phyloP scores from a whole-genome alignment of 148 eudicot genomes.

The Silene uniflora region DNA sequence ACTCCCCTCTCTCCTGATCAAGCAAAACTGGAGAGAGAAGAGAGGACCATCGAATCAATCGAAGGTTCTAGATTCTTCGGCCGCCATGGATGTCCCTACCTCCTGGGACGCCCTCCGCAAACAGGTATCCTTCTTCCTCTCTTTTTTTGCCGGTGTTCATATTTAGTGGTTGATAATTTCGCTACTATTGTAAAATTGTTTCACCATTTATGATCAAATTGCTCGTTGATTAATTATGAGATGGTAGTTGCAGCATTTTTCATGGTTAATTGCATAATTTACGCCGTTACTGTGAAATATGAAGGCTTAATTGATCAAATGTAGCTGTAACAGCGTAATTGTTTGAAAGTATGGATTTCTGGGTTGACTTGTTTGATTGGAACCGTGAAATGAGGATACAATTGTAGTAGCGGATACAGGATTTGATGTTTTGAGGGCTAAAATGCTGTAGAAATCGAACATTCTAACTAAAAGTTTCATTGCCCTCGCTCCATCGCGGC shows the following conservation, averaged over 20 bases:
- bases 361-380: neutral
- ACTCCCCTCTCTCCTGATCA: neutral
- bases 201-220: neutral
- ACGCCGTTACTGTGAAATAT: neutral
- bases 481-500: too few relatives aligned
- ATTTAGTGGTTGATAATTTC: neutral
- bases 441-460: neutral
- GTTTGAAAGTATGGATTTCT: neutral
- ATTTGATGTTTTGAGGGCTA: neutral
- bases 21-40: neutral
- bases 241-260: neutral
- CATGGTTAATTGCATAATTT: neutral
- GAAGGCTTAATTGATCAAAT: neutral
- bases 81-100: conserved; percentile 60
- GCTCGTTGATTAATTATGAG: neutral
- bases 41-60: neutral
- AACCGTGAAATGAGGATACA: neutral
- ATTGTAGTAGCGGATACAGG: neutral
- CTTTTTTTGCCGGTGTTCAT: neutral
- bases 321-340: neutral
- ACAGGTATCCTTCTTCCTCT: conserved; percentile 37
- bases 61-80: conserved; percentile 21
- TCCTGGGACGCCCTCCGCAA: conserved; percentile 87
- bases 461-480: neutral
- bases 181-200: neutral